Conservation (phyloP, 257 asterid genomes). For the Parsonsia alboflavescens region DNA sequence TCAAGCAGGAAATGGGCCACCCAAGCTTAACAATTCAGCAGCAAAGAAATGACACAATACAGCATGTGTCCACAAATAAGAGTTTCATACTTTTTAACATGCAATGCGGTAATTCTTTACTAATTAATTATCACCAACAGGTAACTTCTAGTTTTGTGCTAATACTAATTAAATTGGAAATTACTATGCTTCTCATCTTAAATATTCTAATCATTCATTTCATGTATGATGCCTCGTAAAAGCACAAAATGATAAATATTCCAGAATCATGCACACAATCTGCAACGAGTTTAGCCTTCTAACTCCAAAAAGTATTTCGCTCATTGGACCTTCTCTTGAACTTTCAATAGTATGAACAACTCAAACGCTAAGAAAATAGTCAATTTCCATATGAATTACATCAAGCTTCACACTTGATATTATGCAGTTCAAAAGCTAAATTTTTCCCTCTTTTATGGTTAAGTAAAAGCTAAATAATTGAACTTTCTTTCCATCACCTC, state of each 20-base stretch:
- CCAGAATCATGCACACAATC: neutral
- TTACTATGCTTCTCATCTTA: neutral
- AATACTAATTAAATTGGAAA: neutral
- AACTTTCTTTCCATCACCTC: neutral
- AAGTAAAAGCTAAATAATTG: neutral
- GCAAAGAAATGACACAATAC: neutral
- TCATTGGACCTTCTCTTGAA: neutral
- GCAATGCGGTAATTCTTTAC: neutral
- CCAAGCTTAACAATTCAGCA: neutral
- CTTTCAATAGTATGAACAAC: neutral
- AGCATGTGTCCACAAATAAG: neutral
- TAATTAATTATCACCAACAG: neutral
- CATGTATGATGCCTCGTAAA: neutral
- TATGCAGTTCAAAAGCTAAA: neutral
- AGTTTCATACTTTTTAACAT: neutral
- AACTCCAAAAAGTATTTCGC: neutral
- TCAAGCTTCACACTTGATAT: neutral
- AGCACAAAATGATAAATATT: too few relatives aligned
- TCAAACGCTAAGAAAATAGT: neutral
- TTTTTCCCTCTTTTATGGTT: neutral
- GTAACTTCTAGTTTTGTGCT: neutral
- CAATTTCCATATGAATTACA: neutral
- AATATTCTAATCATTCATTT: neutral
- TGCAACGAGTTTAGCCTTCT: neutral
- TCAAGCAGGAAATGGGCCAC: neutral